A percentile compares a stretch with the other conserved stretches of the same genome.
Conservation (phyloP, 768 basidiomycete genomes). For the Coprinopsis strossmayeri region DNA sequence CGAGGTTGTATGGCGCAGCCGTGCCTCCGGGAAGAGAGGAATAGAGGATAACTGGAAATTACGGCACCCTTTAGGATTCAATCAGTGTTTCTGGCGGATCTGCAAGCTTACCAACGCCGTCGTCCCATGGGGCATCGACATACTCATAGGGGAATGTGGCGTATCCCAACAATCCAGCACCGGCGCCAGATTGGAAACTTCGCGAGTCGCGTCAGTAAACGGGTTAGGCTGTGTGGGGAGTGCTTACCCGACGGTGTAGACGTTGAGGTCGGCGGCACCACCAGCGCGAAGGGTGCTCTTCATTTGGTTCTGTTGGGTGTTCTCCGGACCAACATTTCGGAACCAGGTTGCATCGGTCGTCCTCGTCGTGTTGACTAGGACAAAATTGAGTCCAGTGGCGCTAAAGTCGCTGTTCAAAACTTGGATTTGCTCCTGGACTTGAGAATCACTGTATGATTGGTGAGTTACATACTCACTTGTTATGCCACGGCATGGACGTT, state of each 20-base stretch:
- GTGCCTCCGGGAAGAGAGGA: slow-evolving; percentile 38
- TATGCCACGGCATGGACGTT: too few species aligned
- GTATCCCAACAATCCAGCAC: slow-evolving; percentile 43
- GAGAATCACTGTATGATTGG: slow-evolving; percentile 31
- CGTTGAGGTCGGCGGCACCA: slow-evolving; percentile 27
- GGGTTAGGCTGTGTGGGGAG: not conserved
- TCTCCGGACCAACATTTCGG: slow-evolving; percentile 30
- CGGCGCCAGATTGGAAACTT: not conserved
- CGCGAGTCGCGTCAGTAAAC: not conserved
- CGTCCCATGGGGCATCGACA: slow-evolving; percentile 30
- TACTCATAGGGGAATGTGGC: slow-evolving; percentile 45
- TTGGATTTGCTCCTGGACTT: slow-evolving; percentile 29
- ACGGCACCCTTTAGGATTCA: not conserved
- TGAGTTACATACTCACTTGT: too few species aligned
- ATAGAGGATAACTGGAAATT: slow-evolving; percentile 26
- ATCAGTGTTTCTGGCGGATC: not conserved
- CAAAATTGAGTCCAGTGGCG: slow-evolving; percentile 29
- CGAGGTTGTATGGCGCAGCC: slow-evolving; percentile 33
- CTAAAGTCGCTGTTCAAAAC: slow-evolving; percentile 38
- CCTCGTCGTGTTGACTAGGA: slow-evolving; percentile 33
- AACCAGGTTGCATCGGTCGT: slow-evolving; percentile 44
- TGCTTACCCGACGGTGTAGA: slow-evolving; percentile 32
- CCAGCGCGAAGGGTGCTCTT: slow-evolving; percentile 31
- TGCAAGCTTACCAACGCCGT: slow-evolving; percentile 31
- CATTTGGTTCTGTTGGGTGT: slow-evolving; percentile 37